phyloP scores from a whole-genome alignment of 495 filamentous ascomycete species.

The Penicillium goetzii region DNA sequence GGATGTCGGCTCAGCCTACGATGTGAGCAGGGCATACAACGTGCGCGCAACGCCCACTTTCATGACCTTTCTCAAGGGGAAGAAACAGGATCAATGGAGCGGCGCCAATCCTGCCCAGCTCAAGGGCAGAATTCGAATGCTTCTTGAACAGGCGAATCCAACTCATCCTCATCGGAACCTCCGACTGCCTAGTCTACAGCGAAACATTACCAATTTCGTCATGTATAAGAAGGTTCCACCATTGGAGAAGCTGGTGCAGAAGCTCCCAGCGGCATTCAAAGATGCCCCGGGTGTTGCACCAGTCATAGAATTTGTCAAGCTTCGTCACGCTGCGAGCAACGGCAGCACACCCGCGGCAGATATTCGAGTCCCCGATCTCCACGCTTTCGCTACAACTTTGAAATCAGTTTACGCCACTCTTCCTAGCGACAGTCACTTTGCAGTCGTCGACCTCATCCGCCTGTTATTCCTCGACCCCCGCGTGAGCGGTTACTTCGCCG shows the following conservation, averaged over 20 bases:
- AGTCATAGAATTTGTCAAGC: slow-evolving; percentile 67
- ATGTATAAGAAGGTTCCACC: slow-evolving; percentile 80
- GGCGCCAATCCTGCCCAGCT: slow-evolving; percentile 73
- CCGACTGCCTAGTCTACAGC: slow-evolving; percentile 68
- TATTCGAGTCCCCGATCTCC: slow-evolving; percentile 54
- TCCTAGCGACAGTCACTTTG: slow-evolving; percentile 62
- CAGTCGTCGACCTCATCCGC: slow-evolving; percentile 80
- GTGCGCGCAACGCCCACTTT: slow-evolving; percentile 87
- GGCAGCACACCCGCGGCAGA: slow-evolving; percentile 40
- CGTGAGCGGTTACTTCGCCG: slow-evolving; percentile 85
- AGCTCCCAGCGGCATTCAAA: slow-evolving; percentile 61
- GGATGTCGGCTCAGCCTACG: slow-evolving; percentile 68
- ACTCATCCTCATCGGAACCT: slow-evolving; percentile 75
- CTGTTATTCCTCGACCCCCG: slow-evolving; percentile 76
- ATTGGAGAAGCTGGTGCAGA: slow-evolving; percentile 79
- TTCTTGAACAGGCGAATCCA: slow-evolving; percentile 78
- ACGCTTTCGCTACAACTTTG: slow-evolving; percentile 46
- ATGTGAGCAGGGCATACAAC: slow-evolving; percentile 66
- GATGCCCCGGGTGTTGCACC: slow-evolving; percentile 56
- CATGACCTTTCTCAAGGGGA: slow-evolving; percentile 79
- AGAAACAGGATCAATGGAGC: slow-evolving; percentile 77
- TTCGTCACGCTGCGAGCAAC: slow-evolving; percentile 26
- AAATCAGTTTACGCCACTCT: slow-evolving; percentile 34
- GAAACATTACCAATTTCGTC: slow-evolving; percentile 64
- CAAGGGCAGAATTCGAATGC: slow-evolving; percentile 69